Evolutionary conservation across 2,329 filamentous ascomycete genomes (phyloP).

Genomic region (Alternaria gansuensis): DNA sequence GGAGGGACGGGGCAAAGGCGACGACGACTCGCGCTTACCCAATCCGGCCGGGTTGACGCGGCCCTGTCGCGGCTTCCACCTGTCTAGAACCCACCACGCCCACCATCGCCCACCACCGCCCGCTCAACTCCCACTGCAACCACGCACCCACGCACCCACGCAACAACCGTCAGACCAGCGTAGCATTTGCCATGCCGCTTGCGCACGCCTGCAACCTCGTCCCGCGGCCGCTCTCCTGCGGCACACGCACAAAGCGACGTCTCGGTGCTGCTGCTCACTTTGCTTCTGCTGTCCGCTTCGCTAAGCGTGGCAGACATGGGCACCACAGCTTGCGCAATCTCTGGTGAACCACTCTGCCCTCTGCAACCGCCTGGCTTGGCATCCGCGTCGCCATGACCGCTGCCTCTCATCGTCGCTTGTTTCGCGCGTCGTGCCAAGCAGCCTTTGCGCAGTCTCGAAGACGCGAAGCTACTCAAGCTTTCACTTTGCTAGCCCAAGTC

Average conservation of each 20-base stretch:
- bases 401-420: constrained; percentile 7
- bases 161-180: constrained; percentile 11
- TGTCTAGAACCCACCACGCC: constrained; percentile 26
- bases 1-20: constrained; percentile 27
- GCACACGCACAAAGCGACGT: neutral
- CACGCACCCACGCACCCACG: constrained; percentile 13
- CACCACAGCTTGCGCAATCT: constrained; percentile 29
- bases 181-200: neutral
- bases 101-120: neutral
- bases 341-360: constrained; percentile 21
- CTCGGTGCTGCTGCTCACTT: neutral
- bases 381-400: constrained; percentile 16
- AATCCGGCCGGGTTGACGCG: constrained; percentile 23
- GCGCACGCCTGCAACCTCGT: neutral
- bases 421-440: constrained; percentile 15
- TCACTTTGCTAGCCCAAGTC: constrained; percentile 7
- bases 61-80: constrained; percentile 29
- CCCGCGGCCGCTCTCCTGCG: neutral
- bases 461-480: constrained; percentile 18
- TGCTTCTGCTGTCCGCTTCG: constrained; percentile 11
- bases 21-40: constrained; percentile 25
- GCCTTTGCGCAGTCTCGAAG: constrained; percentile 3
- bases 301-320: constrained; percentile 20
- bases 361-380: constrained; percentile 16
- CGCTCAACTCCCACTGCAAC: neutral